Evolutionary conservation across 129 eudicot species (phyloP).

Genomic region (Saposhnikovia divaricata): DNA sequence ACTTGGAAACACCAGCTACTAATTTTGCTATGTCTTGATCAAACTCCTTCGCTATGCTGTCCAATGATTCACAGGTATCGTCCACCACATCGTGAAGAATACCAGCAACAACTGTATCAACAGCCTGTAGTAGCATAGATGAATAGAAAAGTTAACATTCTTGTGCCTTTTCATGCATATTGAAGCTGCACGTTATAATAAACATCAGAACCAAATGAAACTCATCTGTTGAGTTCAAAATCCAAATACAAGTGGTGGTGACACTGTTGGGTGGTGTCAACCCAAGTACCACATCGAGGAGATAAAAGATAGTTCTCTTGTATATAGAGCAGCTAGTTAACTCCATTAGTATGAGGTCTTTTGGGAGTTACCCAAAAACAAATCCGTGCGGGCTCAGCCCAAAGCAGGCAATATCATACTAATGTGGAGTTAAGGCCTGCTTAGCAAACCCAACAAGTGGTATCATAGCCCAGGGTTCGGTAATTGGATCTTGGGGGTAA

Average conservation of each 20-base stretch:
- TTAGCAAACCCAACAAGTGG: too few species aligned
- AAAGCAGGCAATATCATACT: too few species aligned
- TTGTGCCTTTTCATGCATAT: neutral
- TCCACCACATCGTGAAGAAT: constrained; percentile 92
- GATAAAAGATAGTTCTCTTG: too few species aligned
- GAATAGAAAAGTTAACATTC: constrained; percentile 2
- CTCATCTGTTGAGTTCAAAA: neutral
- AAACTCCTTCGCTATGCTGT: constrained; percentile 59
- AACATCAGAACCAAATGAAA: neutral
- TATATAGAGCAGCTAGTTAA: too few species aligned
- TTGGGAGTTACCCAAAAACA: too few species aligned
- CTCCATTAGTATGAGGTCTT: too few species aligned
- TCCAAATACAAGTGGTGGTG: neutral
- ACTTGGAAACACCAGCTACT: constrained; percentile 87
- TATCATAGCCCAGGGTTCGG: too few species aligned
- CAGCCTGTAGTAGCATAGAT: constrained; percentile 43
- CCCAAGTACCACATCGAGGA: too few species aligned
- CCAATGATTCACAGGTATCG: constrained; percentile 64
- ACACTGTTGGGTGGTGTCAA: too few species aligned
- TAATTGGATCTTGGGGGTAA: too few species aligned
- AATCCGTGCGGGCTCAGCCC: too few species aligned
- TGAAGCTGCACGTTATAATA: neutral
- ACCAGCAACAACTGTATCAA: constrained; percentile 85
- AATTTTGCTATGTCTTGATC: constrained; percentile 76
- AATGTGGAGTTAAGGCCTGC: too few species aligned